phyloP scores from a whole-genome alignment of 345 rosid species.

The Eucalyptus sideroxylon region DNA sequence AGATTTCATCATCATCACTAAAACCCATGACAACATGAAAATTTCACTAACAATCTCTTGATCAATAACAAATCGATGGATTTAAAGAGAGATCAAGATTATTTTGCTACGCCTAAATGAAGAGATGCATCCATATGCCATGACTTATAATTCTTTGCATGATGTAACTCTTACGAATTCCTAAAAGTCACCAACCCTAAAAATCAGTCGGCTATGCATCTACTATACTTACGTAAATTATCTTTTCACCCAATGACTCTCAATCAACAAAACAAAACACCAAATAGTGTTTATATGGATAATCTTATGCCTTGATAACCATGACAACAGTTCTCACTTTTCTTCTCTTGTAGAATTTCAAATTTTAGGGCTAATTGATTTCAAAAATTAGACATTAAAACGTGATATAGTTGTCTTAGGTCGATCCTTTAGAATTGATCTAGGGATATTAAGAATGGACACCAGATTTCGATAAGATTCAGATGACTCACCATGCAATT shows the following conservation, averaged over 20 bases:
- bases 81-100: not conserved
- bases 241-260: not conserved
- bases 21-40: not conserved
- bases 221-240: not conserved
- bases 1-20: not conserved
- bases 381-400: not conserved
- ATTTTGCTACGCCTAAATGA: not conserved
- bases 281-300: not conserved
- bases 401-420: not conserved
- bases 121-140: not conserved
- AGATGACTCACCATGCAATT: constrained; percentile 37
- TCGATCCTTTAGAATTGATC: not conserved
- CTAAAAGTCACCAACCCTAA: not conserved
- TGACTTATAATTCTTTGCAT: not conserved
- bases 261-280: not conserved
- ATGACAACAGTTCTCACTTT: not conserved
- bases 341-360: not conserved
- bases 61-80: not conserved
- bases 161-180: not conserved
- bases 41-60: not conserved
- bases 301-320: not conserved
- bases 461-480: not conserved
- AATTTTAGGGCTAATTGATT: not conserved
- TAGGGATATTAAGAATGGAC: not conserved
- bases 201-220: not conserved